These are phyloP conservation scores for Decorospora gaudefroyi DNA, from an alignment of 2,329 filamentous ascomycete species.

Conservation along the genomic window DNA sequence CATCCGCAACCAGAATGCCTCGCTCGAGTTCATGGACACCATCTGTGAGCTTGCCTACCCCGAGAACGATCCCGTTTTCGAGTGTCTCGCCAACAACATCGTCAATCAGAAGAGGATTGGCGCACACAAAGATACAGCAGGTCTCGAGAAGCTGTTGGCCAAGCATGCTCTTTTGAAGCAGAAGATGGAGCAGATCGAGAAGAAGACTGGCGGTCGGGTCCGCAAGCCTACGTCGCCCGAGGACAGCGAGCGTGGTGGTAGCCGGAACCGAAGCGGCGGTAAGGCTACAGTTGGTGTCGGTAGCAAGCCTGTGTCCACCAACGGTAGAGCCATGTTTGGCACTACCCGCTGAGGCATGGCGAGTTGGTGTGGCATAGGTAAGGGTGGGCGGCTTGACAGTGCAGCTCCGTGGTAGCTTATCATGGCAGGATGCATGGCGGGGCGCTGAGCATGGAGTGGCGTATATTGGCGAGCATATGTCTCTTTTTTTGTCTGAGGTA, in stretches of 20 bases:
- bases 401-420: no score
- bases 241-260: neutral
- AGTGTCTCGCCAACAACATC: conserved; percentile 37
- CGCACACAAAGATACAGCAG: neutral
- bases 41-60: conserved; percentile 23
- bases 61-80: conserved; percentile 34
- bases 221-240: neutral
- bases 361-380: no score
- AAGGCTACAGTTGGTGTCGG: neutral
- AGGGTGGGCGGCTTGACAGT: no score
- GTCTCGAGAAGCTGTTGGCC: conserved; percentile 9
- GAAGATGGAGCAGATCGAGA: conserved; percentile 16
- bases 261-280: neutral
- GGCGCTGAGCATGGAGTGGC: no score
- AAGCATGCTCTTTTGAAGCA: conserved; percentile 11
- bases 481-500: neutral
- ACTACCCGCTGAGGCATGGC: no score
- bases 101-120: conserved; percentile 11
- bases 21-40: conserved; percentile 23
- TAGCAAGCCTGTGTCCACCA: neutral
- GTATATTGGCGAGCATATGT: no score
- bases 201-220: neutral
- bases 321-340: no score
- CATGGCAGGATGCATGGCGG: no score
- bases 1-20: conserved; percentile 23